Conservation (phyloP, 2,329 filamentous ascomycete genomes). For the Botryotinia globosa region DNA sequence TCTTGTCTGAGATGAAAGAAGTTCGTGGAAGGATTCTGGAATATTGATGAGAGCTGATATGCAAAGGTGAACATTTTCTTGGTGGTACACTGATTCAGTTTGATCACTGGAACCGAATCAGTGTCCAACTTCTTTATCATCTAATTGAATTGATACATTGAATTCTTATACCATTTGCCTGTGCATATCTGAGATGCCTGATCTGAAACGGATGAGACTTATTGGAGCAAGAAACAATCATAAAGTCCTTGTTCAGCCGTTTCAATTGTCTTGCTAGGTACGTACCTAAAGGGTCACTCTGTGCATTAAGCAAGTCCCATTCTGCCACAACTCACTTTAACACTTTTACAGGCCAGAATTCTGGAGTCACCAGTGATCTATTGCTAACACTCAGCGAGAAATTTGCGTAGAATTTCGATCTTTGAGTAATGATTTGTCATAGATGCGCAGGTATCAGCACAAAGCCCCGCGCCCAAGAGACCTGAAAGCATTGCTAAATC, state of each 20-base stretch:
- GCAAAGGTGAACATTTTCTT: not conserved
- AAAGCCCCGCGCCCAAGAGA: not conserved
- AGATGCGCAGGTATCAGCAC: too few relatives aligned
- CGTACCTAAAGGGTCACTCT: not conserved
- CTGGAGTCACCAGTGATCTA: not conserved
- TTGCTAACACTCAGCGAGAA: accelerated
- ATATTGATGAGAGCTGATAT: not conserved
- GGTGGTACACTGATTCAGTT: not conserved
- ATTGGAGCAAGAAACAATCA: not conserved
- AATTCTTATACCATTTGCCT: not conserved
- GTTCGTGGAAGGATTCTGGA: not conserved
- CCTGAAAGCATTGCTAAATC: not conserved
- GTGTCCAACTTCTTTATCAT: not conserved
- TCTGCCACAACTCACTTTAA: not conserved
- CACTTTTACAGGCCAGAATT: not conserved
- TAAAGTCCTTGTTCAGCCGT: not conserved
- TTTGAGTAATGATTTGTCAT: not conserved
- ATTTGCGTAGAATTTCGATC: too few relatives aligned
- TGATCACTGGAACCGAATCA: accelerated
- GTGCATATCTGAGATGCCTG: not conserved
- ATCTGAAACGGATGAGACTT: not conserved
- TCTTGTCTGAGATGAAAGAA: not conserved
- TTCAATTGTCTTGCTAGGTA: not conserved
- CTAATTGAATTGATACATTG: not conserved
- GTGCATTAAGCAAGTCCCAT: not conserved